Base-by-base conservation (phyloP, 192 early-diverging fungal species). In the Phycomyces blakesleeanus region DNA sequence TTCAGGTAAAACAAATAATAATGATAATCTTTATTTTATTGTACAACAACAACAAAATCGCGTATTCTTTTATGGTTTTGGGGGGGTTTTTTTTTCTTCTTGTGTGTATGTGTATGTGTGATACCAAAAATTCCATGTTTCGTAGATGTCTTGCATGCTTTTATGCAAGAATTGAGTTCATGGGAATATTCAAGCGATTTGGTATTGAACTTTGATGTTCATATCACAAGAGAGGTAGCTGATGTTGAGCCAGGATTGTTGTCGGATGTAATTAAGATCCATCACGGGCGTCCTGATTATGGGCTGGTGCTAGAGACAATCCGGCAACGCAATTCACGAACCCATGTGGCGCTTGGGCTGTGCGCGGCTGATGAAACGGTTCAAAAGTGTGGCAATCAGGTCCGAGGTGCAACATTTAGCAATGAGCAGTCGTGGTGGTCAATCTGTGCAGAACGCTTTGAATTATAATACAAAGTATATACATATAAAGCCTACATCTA, bases 211-310 rank as follows among this genome's bases (percentile, higher is more conserved):
- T n/a, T 47, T 47, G 44, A 47, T n/a, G 44, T 47, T 14, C 11
- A 47, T 12, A 18, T 47, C 15, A 47, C 44, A 47, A 47, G 44
- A 47, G 15, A 47, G 11, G 18, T 18, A 12, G 2, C 18, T 14
- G 44, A 3, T 47, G 15, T 18, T n/a, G 44, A 47, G 5, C 44
- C 44, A 47, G 44, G 44, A 47, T 11, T n/a, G 21, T 18, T 39
- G 25, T 18, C 27, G 0, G 10, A 50, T 38, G 11, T 49, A 10
- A 6, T 62, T 8, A 15, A 62, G 5, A 10, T 51, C 21, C 47
- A 62, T 16, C 15, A 50, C 3, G 60, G 60, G 11, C 26, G 51
- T 1, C 60, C 60, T 51, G 24, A 51, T 16, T 62, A 62, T 62
- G n/a, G 14, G 22, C 10, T 10, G 2, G 20, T 62, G 44, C 29